phyloP scores from a whole-genome alignment of 2,329 filamentous ascomycete species.

The Trichoderma polysporum region DNA sequence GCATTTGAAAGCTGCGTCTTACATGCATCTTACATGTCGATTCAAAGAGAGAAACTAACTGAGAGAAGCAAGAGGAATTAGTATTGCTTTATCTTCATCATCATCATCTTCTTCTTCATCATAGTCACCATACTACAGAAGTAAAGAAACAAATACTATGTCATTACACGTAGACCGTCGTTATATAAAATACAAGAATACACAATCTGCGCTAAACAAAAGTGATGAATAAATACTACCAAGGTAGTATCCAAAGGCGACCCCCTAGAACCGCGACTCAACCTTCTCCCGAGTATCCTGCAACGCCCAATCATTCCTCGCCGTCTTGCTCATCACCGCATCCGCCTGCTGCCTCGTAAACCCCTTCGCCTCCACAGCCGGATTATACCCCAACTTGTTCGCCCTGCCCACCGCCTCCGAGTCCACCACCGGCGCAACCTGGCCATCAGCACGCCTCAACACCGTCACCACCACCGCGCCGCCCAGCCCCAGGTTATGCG shows the following conservation, averaged over 20 bases:
- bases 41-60: too few relatives aligned
- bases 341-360: slow-evolving; percentile 76
- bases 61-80: too few relatives aligned
- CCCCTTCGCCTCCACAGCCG: slow-evolving; percentile 83
- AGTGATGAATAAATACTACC: too few relatives aligned
- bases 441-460: slow-evolving; percentile 80
- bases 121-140: too few relatives aligned
- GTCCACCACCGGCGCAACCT: slow-evolving; percentile 58
- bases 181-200: not conserved
- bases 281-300: slow-evolving; percentile 56
- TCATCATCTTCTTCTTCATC: not conserved
- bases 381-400: slow-evolving; percentile 83
- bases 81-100: not conserved
- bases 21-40: too few relatives aligned
- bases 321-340: slow-evolving; percentile 67
- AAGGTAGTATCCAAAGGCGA: too few relatives aligned
- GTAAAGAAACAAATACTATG: not conserved
- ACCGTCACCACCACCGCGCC: slow-evolving; percentile 89
- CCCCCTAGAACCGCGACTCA: slow-evolving; percentile 36
- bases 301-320: slow-evolving; percentile 71
- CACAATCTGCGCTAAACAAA: not conserved
- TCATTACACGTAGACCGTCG: not conserved
- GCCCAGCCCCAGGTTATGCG: slow-evolving; percentile 91
- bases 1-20: too few relatives aligned
- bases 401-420: slow-evolving; percentile 63